Conservation (phyloP, 495 filamentous ascomycete species). For the Hypoxylon cercidicola region DNA sequence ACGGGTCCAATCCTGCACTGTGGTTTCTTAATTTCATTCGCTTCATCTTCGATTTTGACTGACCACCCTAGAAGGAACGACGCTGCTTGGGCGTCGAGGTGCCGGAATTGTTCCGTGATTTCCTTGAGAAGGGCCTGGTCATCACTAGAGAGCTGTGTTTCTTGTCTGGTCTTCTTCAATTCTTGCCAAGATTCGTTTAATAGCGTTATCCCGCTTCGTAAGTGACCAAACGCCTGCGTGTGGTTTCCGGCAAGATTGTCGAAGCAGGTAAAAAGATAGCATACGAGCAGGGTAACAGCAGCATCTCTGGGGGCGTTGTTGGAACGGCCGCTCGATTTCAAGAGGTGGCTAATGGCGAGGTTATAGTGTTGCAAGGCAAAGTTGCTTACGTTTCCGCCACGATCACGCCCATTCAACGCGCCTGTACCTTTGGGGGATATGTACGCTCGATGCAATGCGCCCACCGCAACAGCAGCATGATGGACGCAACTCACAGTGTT, state of each 20-base stretch:
- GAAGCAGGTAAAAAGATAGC: constrained; percentile 40
- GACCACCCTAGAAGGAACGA: constrained; percentile 34
- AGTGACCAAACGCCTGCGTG: constrained; percentile 30
- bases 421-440: constrained; percentile 4
- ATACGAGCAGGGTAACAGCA: constrained; percentile 34
- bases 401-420: not conserved
- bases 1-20: not conserved
- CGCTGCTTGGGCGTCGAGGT: constrained; percentile 44
- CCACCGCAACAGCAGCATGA: constrained; percentile 47
- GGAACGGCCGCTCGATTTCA: constrained; percentile 9
- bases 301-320: constrained; percentile 6
- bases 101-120: constrained; percentile 35
- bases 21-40: constrained; percentile 2
- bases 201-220: constrained; percentile 32
- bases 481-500: constrained; percentile 49
- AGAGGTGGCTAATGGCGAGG: constrained; percentile 33
- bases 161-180: constrained; percentile 5
- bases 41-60: constrained; percentile 8
- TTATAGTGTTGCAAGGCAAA: constrained; percentile 31
- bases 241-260: constrained; percentile 31
- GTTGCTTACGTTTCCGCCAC: not conserved
- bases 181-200: constrained; percentile 15
- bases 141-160: not conserved
- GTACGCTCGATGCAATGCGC: constrained; percentile 38
- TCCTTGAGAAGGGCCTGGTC: constrained; percentile 4